Evolutionary conservation across 2,329 filamentous ascomycete genomes (phyloP), one percentile per base, ranked within the genome.

Genomic region (Colletotrichum sp.): DNA sequence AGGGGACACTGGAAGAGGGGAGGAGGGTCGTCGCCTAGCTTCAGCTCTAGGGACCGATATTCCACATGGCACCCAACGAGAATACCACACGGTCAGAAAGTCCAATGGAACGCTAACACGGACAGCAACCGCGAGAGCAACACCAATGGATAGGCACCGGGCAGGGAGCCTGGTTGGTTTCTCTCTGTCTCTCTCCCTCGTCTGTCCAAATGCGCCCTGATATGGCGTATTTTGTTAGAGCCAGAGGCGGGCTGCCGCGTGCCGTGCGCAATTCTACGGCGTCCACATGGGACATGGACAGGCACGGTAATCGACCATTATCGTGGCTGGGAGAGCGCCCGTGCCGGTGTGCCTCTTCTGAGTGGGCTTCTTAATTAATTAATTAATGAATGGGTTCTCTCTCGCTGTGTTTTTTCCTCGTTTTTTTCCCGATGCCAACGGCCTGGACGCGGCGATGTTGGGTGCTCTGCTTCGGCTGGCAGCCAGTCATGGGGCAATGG

Each of bases 381-480:
- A n/a, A 8, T 71, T 61, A 43, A 9, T 4, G 18, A 21, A 30
- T 28, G 7, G 15, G 13, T 18, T 12, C 32, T 24, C 7, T 24
- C 28, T 26, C n/a, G 48, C n/a, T 57, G 26, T 21, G 16, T 5
- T 12, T 34, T 34, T 55, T 13, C 13, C 28, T 30, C 18, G 4
- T 39, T 21, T 43, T 39, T 28, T 21, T 36, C 64, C 63, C 73
- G 73, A 61, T 8, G 39, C 55, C 55, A 48, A 32, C n/a, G 69
- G 63, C 48, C 69, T 72, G 57, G 69, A 75, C 43, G 63, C 63
- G 69, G 69, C 69, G 57, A 57, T 75, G 32, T 24, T 72, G 26
- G 21, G 48, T 12, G 26, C 28, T 21, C n/a, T 48, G 18, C n/a
- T 43, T 43, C 39, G 39, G 18, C 39, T n/a, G 39, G 39, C 39